These are phyloP conservation scores for Tetrahymena borealis DNA, from an alignment of 73 alveolate species.

Conservation along the genomic window DNA sequence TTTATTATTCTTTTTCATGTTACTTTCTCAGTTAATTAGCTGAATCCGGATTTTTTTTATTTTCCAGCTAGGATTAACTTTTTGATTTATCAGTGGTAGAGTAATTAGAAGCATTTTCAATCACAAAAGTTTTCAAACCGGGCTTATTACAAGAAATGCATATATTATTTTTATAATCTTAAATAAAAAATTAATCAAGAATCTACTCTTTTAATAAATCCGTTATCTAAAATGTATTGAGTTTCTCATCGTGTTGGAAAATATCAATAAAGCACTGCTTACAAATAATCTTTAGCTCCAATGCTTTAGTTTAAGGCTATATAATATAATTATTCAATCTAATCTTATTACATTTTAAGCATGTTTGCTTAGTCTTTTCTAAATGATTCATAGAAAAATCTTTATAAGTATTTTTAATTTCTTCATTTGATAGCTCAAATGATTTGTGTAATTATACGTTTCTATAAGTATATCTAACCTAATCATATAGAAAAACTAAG, in stretches of 20 bases:
- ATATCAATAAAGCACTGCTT: not conserved
- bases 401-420: not conserved
- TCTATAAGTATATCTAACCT: not conserved
- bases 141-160: not conserved
- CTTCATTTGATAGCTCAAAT: not conserved
- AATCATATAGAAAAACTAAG: not conserved
- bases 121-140: not conserved
- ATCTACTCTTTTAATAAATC: not conserved
- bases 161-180: not conserved
- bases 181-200: not conserved
- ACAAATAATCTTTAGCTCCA: not conserved
- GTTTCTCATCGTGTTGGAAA: not conserved
- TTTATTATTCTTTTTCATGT: too few relatives aligned
- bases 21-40: too few relatives aligned
- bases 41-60: not conserved
- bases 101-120: not conserved
- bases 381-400: not conserved
- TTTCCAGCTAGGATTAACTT: not conserved
- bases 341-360: not conserved
- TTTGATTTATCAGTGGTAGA: not conserved
- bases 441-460: not conserved
- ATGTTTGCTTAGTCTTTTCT: not conserved
- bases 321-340: not conserved
- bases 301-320: not conserved
- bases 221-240: not conserved